Base-by-base conservation (phyloP, 352 stramenopile species). In the Globisporangium rhizosaccharum region DNA sequence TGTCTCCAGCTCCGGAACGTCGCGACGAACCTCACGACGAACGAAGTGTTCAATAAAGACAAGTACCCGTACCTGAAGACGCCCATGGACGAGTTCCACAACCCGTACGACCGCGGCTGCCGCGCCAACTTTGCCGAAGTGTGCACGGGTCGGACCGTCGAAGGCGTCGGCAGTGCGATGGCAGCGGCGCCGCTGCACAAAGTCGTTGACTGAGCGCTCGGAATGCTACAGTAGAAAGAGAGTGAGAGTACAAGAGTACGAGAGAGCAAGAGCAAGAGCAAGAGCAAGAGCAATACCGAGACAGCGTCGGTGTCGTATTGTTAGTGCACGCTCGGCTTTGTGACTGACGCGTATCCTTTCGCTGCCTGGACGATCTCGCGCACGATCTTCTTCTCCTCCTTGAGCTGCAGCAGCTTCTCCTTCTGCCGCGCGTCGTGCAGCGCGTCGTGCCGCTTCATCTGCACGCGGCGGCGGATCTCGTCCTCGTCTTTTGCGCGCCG, bases 41-140 rank as follows among this genome's bases (percentile, higher is more conserved):
- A 94, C 63, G 84, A 94, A 67, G 71, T 90, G n/a, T 92, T 94
- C 63, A 94, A 94, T 65, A 92, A 90, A 58, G 84, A 89, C 78
- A 94, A 94, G 70, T 94, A 94, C 55, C 65, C 76, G 52, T 93
- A 93, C 62, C 56, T 94, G 36, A 92, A 90, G 70, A 88, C 82
- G 20, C 53, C 73, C n/a, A 73, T 80, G 65, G 80, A 90, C 53
- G 77, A 87, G 53, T 94, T 91, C 67, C 72, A 76, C 55, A 94
- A 92, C 56, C 84, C 84, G 25, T 94, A 87, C 56, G 84, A 94
- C 65, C 54, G 41, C 28, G 84, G 84, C 14, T 81, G 82, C 45
- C 53, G 49, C 30, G 56, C 59, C 30, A 94, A 94, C 61, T 92
- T 79, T 59, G 54, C 53, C 8, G 69, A 90, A 51, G 69, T 88